Evolutionary conservation across 345 rosid genomes (phyloP).

Genomic region (Conringia planisiliqua): DNA sequence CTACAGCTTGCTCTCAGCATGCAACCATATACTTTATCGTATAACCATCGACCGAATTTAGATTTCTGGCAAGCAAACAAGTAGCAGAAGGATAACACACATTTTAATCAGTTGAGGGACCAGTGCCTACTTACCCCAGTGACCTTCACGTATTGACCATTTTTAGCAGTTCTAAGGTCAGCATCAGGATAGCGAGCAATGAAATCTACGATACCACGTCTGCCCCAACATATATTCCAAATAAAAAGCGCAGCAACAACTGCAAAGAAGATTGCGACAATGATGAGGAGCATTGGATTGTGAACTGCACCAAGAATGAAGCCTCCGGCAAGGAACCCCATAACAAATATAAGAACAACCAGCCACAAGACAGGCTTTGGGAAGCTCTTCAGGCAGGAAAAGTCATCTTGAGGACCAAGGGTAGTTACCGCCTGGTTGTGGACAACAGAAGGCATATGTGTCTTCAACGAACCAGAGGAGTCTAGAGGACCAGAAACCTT

Average conservation of each 20-base stretch:
- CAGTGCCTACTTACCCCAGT: constrained; percentile 79
- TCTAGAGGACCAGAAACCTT: constrained; percentile 98
- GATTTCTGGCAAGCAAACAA: neutral
- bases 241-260: constrained; percentile 70
- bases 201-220: constrained; percentile 66
- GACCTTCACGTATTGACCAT: constrained; percentile 96
- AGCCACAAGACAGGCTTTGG: constrained; percentile 91
- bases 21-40: neutral
- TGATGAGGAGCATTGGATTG: constrained; percentile 88
- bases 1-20: neutral
- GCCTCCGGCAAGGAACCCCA: constrained; percentile 99
- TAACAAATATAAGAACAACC: constrained; percentile 76
- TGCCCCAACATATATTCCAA: constrained; percentile 89
- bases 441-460: constrained; percentile 54
- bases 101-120: neutral
- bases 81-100: neutral
- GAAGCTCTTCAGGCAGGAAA: constrained; percentile 74
- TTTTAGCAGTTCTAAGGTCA: constrained; percentile 93
- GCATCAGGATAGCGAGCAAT: constrained; percentile 86
- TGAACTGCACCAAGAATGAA: constrained; percentile 98
- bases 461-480: constrained; percentile 71
- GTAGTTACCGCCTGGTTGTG: constrained; percentile 88
- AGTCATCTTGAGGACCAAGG: constrained; percentile 79
- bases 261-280: constrained; percentile 77
- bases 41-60: neutral